Base-by-base conservation (phyloP, 139 green algal species). In the Prasinococcaceae sp. region DNA sequence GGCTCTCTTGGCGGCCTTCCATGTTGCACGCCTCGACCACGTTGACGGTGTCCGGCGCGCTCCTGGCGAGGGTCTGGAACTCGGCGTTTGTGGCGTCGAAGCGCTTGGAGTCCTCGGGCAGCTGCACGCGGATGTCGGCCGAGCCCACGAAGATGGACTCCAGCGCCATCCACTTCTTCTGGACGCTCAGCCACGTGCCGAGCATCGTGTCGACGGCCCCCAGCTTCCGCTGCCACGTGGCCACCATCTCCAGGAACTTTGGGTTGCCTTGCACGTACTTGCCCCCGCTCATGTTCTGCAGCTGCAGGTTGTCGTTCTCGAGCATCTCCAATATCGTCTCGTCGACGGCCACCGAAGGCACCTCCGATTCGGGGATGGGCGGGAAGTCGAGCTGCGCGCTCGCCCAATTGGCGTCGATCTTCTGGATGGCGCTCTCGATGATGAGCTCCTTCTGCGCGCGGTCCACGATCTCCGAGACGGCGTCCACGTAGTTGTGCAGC, bases 141-240 rank as follows among this genome's bases (percentile, higher is more conserved):
- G 61, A 80, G 36, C 82, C 82, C 8, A 88, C 58, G 51, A 94
- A 94, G 55, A 94, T 93, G 51, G 65, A 74, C 67, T 94, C 80
- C 27, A 94, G 70, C 19, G 78, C 76, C 58, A 82, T 77, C 85
- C 85, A 94, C 68, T 92, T 92, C 66, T 79, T 84, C 68, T 93
- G 84, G 38, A 90, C 79, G 36, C 92, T 79, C 10, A 30, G 27
- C 85, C 85, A 94, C 10, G 75, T 82, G 28, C 44, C 58, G 23
- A 94, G 65, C 32, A 85, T 70, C 9, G 60, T 62, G 61, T 92
- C 83, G 33, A 94, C 83, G 1, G 65, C 74, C 36, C 79, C 82
- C 49, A 94, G 77, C 55, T 85, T 83, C 43, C 73, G 78, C 72
- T 95, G 86, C 83, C 81, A 94, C 30, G 66, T 67, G 16, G 68